Evolutionary conservation across 202 grass and related monocot genomes (phyloP).

Genomic region (Setaria italica): DNA sequence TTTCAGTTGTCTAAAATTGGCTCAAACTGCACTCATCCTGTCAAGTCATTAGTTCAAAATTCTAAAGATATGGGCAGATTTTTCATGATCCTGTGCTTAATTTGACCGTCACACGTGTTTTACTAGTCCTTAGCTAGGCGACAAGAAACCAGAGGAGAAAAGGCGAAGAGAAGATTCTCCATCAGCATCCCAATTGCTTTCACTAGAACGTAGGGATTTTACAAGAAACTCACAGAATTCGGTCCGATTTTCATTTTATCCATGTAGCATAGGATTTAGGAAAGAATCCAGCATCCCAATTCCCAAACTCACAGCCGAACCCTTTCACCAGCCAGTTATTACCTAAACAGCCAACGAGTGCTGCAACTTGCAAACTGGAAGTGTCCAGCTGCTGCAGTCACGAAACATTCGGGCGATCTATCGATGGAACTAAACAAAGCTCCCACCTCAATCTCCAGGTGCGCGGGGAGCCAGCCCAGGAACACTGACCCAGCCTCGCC

Average conservation of each 20-base stretch:
- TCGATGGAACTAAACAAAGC: background rate
- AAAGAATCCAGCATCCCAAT: background rate
- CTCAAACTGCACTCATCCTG: background rate
- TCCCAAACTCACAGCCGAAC: background rate
- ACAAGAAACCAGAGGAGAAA: background rate
- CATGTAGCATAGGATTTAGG: background rate
- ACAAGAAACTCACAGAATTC: no score
- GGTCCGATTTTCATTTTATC: no score
- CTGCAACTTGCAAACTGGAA: background rate
- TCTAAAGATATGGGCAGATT: background rate
- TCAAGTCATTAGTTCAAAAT: background rate
- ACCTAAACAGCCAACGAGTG: background rate
- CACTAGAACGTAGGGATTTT: no score
- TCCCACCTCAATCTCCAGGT: conserved; percentile 12
- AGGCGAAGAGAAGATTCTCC: background rate
- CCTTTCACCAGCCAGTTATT: background rate
- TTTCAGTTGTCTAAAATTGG: background rate
- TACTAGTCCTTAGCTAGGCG: background rate
- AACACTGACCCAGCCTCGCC: background rate
- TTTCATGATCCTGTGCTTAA: background rate
- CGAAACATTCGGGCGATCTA: conserved; percentile 11
- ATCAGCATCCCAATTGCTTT: background rate
- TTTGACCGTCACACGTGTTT: background rate
- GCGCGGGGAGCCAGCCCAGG: background rate
- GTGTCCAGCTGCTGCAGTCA: background rate